A percentile compares a stretch with the other conserved stretches of the same genome.
Conservation (phyloP, 208 protist species). For the Acanthamoeba triangularis region DNA sequence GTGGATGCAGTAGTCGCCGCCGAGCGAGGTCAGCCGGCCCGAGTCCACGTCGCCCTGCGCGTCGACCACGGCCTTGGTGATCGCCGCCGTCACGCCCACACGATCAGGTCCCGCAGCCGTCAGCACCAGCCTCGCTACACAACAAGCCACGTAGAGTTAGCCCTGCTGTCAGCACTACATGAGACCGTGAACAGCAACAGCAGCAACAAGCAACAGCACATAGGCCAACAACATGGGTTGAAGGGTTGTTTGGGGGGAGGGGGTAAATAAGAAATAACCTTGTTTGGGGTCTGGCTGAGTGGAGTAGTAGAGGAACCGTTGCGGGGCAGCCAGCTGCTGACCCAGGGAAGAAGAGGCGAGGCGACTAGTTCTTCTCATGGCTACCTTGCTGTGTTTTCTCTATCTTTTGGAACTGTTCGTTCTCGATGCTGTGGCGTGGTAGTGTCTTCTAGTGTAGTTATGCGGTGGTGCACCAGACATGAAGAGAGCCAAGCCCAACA, state of each 20-base stretch:
- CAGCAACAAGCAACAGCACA: neutral
- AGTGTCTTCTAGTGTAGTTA: too few species aligned
- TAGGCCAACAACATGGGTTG: neutral
- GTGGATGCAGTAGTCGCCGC: conserved; percentile 71
- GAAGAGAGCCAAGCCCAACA: too few species aligned
- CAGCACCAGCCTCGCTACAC: conserved; percentile 1
- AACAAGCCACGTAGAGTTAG: neutral
- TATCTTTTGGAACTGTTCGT: too few species aligned
- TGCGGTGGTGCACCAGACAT: too few species aligned
- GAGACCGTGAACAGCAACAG: too few species aligned
- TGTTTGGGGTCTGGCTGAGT: neutral
- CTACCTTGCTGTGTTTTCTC: too few species aligned
- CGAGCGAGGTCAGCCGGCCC: conserved; percentile 22
- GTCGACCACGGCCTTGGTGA: conserved; percentile 9
- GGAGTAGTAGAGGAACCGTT: neutral
- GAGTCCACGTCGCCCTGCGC: conserved; percentile 35
- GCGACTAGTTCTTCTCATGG: too few species aligned
- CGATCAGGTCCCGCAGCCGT: conserved; percentile 25
- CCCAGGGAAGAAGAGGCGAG: too few species aligned
- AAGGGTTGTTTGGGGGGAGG: neutral
- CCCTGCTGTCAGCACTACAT: neutral
- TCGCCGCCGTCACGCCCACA: conserved; percentile 47
- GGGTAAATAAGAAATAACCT: neutral
- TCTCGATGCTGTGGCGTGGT: too few species aligned
- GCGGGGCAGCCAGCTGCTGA: too few species aligned